Evolutionary conservation across 2,329 filamentous ascomycete species (phyloP).

Genomic region (Monosporascus sp.): DNA sequence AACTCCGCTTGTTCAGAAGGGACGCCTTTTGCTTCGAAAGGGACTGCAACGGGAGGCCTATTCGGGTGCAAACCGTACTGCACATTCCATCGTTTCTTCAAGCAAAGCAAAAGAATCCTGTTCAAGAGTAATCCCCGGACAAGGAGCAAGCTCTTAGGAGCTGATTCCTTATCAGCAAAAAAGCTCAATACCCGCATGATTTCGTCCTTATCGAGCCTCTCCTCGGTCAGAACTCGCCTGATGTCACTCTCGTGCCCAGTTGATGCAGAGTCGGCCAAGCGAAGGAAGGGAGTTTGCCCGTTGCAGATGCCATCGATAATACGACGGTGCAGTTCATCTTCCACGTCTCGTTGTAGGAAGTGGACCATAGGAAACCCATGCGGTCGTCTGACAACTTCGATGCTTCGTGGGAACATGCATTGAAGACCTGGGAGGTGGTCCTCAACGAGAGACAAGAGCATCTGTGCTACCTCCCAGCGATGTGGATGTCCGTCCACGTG

Average conservation of each 20-base stretch:
- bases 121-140: conserved; percentile 59
- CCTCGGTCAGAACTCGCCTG: conserved; percentile 16
- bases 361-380: conserved; percentile 50
- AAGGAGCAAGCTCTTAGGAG: conserved; percentile 40
- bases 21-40: conserved; percentile 59
- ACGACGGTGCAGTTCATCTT: conserved; percentile 34
- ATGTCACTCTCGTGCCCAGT: conserved; percentile 2
- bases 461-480: conserved; percentile 43
- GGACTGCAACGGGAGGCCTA: conserved; percentile 58
- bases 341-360: conserved; percentile 43
- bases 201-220: conserved; percentile 11
- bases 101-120: conserved; percentile 50
- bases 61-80: conserved; percentile 52
- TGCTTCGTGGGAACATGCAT: conserved; percentile 28
- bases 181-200: conserved; percentile 14
- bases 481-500: conserved; percentile 47
- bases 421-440: conserved; percentile 31
- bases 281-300: conserved; percentile 20
- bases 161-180: conserved; percentile 26
- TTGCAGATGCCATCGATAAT: conserved; percentile 37
- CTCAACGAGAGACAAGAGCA: conserved; percentile 35
- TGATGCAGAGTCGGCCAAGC: conserved; percentile 4
- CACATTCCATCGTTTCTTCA: conserved; percentile 64
- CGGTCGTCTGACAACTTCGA: conserved; percentile 39
- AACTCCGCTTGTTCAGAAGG: conserved; percentile 59